A percentile compares a stretch with the other conserved stretches of the same genome.
Conservation (phyloP, 257 asterid genomes). For the Marsdenia floribunda region DNA sequence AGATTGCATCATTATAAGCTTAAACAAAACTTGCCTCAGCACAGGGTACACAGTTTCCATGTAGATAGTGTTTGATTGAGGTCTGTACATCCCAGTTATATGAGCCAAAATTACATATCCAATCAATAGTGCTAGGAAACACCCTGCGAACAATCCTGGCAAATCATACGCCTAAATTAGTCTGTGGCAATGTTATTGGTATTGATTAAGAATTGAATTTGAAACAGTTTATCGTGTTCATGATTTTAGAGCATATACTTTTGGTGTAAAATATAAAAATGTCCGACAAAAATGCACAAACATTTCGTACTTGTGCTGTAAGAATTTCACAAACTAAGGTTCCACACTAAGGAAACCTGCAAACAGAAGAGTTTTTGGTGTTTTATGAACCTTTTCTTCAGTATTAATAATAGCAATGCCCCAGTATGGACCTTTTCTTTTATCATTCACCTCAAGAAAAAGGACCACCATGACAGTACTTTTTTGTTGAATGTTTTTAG, state of each 20-base stretch:
- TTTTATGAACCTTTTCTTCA: slow-evolving; percentile 8
- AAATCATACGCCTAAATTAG: background rate
- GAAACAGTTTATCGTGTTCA: background rate
- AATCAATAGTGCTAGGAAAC: slow-evolving; percentile 64
- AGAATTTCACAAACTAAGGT: background rate
- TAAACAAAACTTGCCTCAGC: slow-evolving; percentile 55
- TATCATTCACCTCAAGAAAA: slow-evolving; percentile 32
- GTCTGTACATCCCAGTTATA: slow-evolving; percentile 60
- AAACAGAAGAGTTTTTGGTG: background rate
- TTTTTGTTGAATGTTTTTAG: slow-evolving; percentile 22
- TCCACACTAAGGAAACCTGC: slow-evolving; percentile 8
- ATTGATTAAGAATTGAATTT: background rate
- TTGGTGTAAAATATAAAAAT: background rate
- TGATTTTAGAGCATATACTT: background rate
- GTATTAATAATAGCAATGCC: slow-evolving; percentile 29
- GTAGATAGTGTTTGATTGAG: slow-evolving; percentile 55
- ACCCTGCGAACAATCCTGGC: slow-evolving; percentile 78
- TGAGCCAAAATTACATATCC: slow-evolving; percentile 86
- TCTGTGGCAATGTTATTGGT: background rate
- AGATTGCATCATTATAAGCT: no score
- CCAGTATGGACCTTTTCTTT: slow-evolving; percentile 26
- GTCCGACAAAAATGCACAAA: background rate
- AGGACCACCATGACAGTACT: slow-evolving; percentile 19
- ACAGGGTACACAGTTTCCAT: slow-evolving; percentile 93
- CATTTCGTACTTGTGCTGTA: background rate